Evolutionary conservation across 345 rosid genomes (phyloP).

Genomic region (Linum trigynum): DNA sequence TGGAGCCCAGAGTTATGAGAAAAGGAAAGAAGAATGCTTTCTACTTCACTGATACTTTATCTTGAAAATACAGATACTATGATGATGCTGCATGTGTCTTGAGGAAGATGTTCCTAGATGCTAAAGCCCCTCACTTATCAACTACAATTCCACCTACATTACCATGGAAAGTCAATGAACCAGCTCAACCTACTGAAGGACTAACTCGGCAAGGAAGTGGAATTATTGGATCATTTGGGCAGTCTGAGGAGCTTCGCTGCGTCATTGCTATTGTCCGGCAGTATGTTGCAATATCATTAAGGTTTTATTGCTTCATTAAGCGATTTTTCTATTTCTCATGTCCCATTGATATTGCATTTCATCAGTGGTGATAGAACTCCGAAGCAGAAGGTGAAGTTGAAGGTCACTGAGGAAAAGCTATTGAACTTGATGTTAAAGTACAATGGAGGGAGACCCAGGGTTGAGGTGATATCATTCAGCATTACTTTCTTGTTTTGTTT

Average conservation of each 20-base stretch:
- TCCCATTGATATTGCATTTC: slow-evolving; percentile 14
- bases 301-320: not conserved
- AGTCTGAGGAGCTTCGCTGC: slow-evolving; percentile 94
- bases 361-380: slow-evolving; percentile 98
- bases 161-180: slow-evolving; percentile 93
- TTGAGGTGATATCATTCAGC: slow-evolving; percentile 47
- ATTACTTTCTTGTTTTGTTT: not conserved
- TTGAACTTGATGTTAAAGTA: slow-evolving; percentile 92
- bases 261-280: slow-evolving; percentile 94
- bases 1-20: not conserved
- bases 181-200: slow-evolving; percentile 67
- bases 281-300: slow-evolving; percentile 41
- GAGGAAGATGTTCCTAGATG: slow-evolving; percentile 94
- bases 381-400: slow-evolving; percentile 97
- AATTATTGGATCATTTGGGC: slow-evolving; percentile 83
- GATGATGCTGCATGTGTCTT: slow-evolving; percentile 98
- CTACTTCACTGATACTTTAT: not conserved
- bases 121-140: slow-evolving; percentile 98
- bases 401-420: slow-evolving; percentile 92
- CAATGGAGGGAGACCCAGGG: slow-evolving; percentile 90
- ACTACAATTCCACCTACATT: slow-evolving; percentile 76
- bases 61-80: slow-evolving; percentile 50
- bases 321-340: not conserved
- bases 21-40: not conserved
- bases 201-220: slow-evolving; percentile 98